Evolutionary conservation across 805 yeast genomes (phyloP).

Genomic region (Metschnikowia dekortorum): DNA sequence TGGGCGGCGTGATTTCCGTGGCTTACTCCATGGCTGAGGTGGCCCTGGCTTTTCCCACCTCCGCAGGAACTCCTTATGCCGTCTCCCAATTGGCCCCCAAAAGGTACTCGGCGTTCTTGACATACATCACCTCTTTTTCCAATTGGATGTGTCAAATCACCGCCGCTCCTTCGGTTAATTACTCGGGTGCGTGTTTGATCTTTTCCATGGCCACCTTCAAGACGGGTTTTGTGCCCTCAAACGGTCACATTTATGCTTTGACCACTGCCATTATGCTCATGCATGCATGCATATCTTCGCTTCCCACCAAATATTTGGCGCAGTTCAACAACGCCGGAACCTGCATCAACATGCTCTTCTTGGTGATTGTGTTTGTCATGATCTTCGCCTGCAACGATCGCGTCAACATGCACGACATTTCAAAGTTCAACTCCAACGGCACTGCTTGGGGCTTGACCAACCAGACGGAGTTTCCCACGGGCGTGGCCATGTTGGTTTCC

Average conservation of each 20-base stretch:
- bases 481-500: conserved; percentile 52
- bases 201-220: conserved; percentile 45
- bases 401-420: conserved; percentile 20
- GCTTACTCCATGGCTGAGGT: conserved; percentile 63
- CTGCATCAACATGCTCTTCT: conserved; percentile 43
- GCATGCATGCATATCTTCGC: conserved; percentile 45
- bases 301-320: conserved; percentile 55
- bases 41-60: conserved; percentile 61
- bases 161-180: conserved; percentile 57
- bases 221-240: conserved; percentile 36
- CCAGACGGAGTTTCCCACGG: conserved; percentile 61
- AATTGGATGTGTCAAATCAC: conserved; percentile 65
- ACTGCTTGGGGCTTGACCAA: conserved; percentile 54
- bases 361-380: conserved; percentile 49
- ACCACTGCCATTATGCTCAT: conserved; percentile 48
- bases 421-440: conserved; percentile 47
- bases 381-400: conserved; percentile 52
- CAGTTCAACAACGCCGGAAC: conserved; percentile 49
- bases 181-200: conserved; percentile 53
- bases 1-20: conserved; percentile 52
- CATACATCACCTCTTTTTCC: conserved; percentile 63
- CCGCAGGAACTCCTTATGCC: conserved; percentile 68
- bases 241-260: conserved; percentile 49
- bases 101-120: conserved; percentile 45
- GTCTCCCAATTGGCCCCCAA: conserved; percentile 60